Base-by-base conservation (phyloP, 2,329 filamentous ascomycete genomes). In the Claviceps pusilla region DNA sequence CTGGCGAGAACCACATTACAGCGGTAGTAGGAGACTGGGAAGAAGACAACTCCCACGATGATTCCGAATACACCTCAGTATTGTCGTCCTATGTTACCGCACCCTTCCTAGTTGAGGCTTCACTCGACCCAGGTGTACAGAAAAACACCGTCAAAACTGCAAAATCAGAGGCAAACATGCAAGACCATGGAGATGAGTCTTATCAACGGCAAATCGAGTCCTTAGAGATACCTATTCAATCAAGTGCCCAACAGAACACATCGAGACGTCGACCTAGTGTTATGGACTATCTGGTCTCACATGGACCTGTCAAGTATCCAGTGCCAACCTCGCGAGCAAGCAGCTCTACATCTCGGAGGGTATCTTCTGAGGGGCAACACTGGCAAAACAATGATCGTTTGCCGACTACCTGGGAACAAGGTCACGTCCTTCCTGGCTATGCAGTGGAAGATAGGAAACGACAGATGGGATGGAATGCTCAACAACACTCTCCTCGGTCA, bases 261-360 rank as follows among this genome's bases (percentile, higher is more conserved):
- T 50, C 57, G 4, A 58, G 52, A 3, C 56, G 56, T 24, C 59
- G 56, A 28, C 57, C 57, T 2, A 59, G 57, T 48, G 58, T 57
- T 4, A 50, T 62, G 52, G 58, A 60, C 33, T 60, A 56, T 29
- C 43, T 60, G 11, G 54, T 60, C n/a, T 53, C 57, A 12, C 55
- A 53, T 37, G 53, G 19, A 45, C 51, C 53, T 29, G 41, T 42
- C 39, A 56, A 55, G 11, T 57, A 54, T 39, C 55, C 57, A 12
- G 31, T 41, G 10, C 50, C 49, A 14, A 54, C 43, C 2, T 54
- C 53, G n/a, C 51, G 46, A 37, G 35, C 54, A 45, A 51, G 49
- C 37, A 48, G 53, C 19, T 53, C 57, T 16, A 28, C 52, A 16
- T 46, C 39, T 28, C 56, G 54, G 10, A 52, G 43, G 33, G 33